phyloP scores from a whole-genome alignment of 495 filamentous ascomycete species.

The Mytilinidion resinicola region DNA sequence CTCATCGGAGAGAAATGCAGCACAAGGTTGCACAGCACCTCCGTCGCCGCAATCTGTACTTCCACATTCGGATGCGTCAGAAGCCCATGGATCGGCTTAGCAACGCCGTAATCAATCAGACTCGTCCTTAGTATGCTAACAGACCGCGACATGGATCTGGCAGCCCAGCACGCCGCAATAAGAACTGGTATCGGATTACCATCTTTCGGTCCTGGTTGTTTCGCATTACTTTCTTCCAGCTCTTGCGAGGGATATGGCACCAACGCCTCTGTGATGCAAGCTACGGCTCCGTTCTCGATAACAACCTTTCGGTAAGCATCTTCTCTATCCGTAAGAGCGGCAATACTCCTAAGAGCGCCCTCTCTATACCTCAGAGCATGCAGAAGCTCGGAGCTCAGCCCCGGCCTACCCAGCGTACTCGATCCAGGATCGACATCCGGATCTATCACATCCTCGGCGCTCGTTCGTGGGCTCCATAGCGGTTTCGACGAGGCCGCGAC shows the following conservation, averaged over 20 bases:
- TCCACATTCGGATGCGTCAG: slow-evolving; percentile 69
- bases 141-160: slow-evolving; percentile 72
- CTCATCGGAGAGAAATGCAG: slow-evolving; percentile 86
- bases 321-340: slow-evolving; percentile 69
- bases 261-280: slow-evolving; percentile 78
- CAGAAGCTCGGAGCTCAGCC: slow-evolving; percentile 54
- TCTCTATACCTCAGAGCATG: slow-evolving; percentile 76
- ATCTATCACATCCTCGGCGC: not conserved
- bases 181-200: slow-evolving; percentile 60
- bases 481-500: slow-evolving; percentile 36
- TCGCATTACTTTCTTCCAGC: not conserved
- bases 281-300: slow-evolving; percentile 71
- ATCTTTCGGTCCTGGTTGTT: slow-evolving; percentile 22
- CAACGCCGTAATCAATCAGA: slow-evolving; percentile 77
- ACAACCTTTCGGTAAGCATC: slow-evolving; percentile 80
- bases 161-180: slow-evolving; percentile 75
- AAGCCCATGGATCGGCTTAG: slow-evolving; percentile 69
- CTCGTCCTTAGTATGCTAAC: slow-evolving; percentile 77
- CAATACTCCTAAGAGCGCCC: slow-evolving; percentile 69
- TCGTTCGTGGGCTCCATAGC: slow-evolving; percentile 33
- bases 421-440: slow-evolving; percentile 17
- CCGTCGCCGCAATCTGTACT: slow-evolving; percentile 78
- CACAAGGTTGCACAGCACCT: slow-evolving; percentile 74
- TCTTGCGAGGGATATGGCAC: slow-evolving; percentile 47
- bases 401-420: slow-evolving; percentile 52